Evolutionary conservation across 2,329 filamentous ascomycete genomes (phyloP), one percentile per base, ranked within the genome.

Genomic region (Botryosphaeria agaves): DNA sequence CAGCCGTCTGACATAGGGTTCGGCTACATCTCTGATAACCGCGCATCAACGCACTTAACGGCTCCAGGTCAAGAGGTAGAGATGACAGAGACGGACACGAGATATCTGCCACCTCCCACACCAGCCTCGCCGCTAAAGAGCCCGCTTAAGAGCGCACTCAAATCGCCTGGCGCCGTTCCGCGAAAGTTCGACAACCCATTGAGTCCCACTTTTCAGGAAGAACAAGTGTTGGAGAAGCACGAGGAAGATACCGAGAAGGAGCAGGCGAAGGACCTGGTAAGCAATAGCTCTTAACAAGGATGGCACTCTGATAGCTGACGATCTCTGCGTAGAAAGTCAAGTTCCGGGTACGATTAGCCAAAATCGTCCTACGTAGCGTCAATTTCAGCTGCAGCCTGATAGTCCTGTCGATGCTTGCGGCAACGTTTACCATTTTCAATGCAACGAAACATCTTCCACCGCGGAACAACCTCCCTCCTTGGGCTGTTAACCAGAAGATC

Each of bases 351-450:
- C 75, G 89, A 28, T 66, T 95, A 55, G 89, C 87, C 42, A 98
- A 98, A 62, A 76, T 95, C 44, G 72, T 92, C 38, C 74, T 98
- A n/a, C 78, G 89, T 40, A 78, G 83, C 33, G 80, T 95, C 58
- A 94, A 87, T 66, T 95, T 98, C 56, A 84, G 82, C 55, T 98
- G 89, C 64, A 87, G 81, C 53, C 66, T 95, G 36, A 94, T 98
- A 50, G 82, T 98, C 40, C 69, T 98, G 34, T 66, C 84, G 37
- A 87, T 98, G 71, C 62, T 98, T 32, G 75, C 79, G 9, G 71
- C 82, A n/a, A 83, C 82, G 3, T 81, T 98, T 47, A 62, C 74
- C 41, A 85, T 98, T 53, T 98, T 98, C 71, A 83, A 89, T 53
- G 70, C 84, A 29, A 94, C 89, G 35, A 81, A 71, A 49, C 32